These are phyloP conservation scores for Haplographium delicatum DNA, from an alignment of 495 filamentous ascomycete genomes.

Conservation along the genomic window DNA sequence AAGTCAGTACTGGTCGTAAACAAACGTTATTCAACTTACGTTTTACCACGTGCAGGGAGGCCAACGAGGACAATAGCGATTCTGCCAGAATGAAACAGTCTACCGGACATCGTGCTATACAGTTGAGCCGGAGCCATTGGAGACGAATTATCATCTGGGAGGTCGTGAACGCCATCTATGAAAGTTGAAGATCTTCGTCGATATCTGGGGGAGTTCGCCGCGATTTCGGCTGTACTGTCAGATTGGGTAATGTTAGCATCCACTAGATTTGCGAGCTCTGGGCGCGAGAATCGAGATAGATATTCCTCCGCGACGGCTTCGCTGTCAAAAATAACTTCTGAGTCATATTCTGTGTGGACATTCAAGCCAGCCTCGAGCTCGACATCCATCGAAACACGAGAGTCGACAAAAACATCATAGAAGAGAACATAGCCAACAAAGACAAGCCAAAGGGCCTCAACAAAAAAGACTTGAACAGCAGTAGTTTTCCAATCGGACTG, in stretches of 20 bases:
- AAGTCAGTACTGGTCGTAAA: slow-evolving; percentile 21
- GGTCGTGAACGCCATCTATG: slow-evolving; percentile 95
- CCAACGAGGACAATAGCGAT: slow-evolving; percentile 98
- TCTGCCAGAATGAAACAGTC: slow-evolving; percentile 92
- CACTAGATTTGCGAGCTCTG: background rate
- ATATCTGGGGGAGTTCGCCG: slow-evolving; percentile 74
- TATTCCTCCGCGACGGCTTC: too few species aligned
- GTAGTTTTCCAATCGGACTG: too few species aligned
- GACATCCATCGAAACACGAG: too few species aligned
- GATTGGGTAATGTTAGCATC: slow-evolving; percentile 30
- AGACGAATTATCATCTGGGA: slow-evolving; percentile 55
- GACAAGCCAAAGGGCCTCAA: too few species aligned
- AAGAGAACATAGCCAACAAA: too few species aligned
- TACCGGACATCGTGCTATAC: slow-evolving; percentile 95
- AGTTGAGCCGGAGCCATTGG: slow-evolving; percentile 93
- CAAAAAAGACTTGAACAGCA: too few species aligned
- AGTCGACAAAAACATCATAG: too few species aligned
- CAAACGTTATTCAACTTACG: slow-evolving; percentile 47
- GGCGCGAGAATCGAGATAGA: too few species aligned
- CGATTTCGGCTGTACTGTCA: slow-evolving; percentile 77
- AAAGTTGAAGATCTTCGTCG: slow-evolving; percentile 90
- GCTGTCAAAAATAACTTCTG: too few species aligned
- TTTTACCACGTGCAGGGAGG: slow-evolving; percentile 93
- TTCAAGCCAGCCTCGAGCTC: too few species aligned
- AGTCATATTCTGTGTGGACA: too few species aligned